Evolutionary conservation across 2,329 filamentous ascomycete species (phyloP).

Genomic region (Botrytis sinoallii): DNA sequence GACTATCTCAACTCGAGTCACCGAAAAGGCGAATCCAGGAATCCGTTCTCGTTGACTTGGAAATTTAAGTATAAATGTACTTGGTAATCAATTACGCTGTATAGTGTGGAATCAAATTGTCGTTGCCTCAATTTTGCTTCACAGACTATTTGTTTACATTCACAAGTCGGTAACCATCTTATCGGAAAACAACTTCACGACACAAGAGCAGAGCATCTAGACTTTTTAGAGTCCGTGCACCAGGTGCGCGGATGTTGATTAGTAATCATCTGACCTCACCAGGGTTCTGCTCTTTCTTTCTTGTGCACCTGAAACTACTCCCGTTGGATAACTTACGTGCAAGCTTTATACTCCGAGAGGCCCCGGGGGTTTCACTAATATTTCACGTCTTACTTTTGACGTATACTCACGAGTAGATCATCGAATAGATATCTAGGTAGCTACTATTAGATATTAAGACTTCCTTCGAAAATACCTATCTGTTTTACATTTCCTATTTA

Average conservation of each 20-base stretch:
- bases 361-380: too few species aligned
- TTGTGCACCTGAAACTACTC: not conserved
- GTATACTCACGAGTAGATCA: not conserved
- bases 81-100: not conserved
- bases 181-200: not conserved
- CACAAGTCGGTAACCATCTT: not conserved
- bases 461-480: not conserved
- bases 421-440: not conserved
- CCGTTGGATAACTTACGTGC: not conserved
- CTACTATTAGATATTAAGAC: not conserved
- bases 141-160: not conserved
- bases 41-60: not conserved
- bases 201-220: not conserved
- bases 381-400: not conserved
- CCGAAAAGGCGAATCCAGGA: not conserved
- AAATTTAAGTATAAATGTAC: not conserved
- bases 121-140: not conserved
- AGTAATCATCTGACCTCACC: not conserved
- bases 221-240: not conserved
- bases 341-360: not conserved
- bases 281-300: not conserved
- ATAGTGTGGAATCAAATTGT: not conserved
- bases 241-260: not conserved
- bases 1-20: too few species aligned
- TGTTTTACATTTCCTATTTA: not conserved